Percentiles rank a stretch among this genome's conserved stretches.
Conservation (phyloP, 2,329 filamentous ascomycete species). For the Colletotrichum karsti region DNA sequence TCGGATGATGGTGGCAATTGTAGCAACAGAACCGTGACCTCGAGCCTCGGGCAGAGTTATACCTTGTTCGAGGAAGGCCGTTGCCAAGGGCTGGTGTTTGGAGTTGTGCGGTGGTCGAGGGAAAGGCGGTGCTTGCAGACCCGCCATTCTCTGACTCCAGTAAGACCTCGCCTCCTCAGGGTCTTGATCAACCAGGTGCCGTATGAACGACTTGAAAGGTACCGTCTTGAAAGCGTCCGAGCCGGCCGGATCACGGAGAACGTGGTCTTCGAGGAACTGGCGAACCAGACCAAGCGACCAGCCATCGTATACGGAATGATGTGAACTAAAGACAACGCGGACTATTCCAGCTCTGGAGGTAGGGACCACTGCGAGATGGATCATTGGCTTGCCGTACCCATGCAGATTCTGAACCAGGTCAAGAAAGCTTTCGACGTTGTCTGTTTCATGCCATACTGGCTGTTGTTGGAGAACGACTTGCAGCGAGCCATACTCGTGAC, state of each 20-base stretch:
- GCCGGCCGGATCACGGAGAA: not conserved
- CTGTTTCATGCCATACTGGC: not conserved
- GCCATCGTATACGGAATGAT: constrained; percentile 42
- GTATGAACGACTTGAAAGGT: constrained; percentile 9
- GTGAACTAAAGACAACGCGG: constrained; percentile 39
- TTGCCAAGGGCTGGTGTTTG: not conserved
- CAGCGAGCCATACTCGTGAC: constrained; percentile 16
- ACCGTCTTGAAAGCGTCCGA: not conserved
- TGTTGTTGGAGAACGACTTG: constrained; percentile 29
- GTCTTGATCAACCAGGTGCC: not conserved
- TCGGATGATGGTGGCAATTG: constrained; percentile 32
- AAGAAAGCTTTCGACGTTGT: not conserved
- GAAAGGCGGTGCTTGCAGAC: not conserved
- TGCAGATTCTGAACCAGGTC: not conserved
- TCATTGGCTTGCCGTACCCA: constrained; percentile 27
- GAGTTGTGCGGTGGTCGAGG: not conserved
- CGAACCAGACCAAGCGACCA: constrained; percentile 1
- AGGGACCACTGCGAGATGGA: constrained; percentile 27
- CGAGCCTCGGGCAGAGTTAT: not conserved
- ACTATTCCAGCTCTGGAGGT: constrained; percentile 6
- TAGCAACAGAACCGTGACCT: not conserved
- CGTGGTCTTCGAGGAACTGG: not conserved
- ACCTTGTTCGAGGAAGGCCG: not conserved
- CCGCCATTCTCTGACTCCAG: not conserved
- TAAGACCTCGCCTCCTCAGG: not conserved